Evolutionary conservation across 768 basidiomycete genomes (phyloP), one percentile per base, ranked within the genome.

Genomic region (Infundibulicybe gibba): DNA sequence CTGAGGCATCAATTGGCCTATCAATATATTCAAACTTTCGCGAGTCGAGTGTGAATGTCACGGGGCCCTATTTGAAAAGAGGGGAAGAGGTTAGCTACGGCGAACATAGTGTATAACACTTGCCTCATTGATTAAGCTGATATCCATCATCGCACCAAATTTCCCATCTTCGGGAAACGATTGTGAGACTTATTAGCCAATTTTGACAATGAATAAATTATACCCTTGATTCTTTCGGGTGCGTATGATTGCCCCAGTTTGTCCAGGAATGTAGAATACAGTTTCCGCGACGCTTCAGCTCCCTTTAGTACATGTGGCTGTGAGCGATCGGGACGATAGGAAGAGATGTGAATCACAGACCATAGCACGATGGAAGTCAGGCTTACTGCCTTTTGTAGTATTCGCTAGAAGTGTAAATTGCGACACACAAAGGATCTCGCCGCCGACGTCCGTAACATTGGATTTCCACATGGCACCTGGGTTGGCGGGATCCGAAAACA

Each of bases 101-200:
- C 69, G 46, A 47, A 42, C 39, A 20, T 45, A 32, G 31, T 45
- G 41, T 34, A 35, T 25, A 41, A 47, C 41, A 56, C 72, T 34
- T 63, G 90, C 92, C 71, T 97, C 94, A 61, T 97, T 97, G 16
- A 78, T 85, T 47, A 95, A 65, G 51, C 72, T 80, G 44, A 97
- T 90, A 48, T 83, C 79, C 94, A 97, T 97, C 94, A 95, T 95
- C 4, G 93, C 94, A 30, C 93, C 93, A 60, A 97, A 97, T 54
- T 72, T 75, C n/a, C 94, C 94, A 63, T 97, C 94, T 94, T 48
- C 16, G 45, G 12, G 40, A 16, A 17, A 31, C 33, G 42, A 43
- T 40, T 25, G 3, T 43, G 45, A 54, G 33, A 49, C 42, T 35
- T 49, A 11, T 39, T 20, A 39, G 40, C 12, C 32, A 52, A 34